Evolutionary conservation across 106 monocot genomes (phyloP).

Genomic region (Apostasia shenzhenica): DNA sequence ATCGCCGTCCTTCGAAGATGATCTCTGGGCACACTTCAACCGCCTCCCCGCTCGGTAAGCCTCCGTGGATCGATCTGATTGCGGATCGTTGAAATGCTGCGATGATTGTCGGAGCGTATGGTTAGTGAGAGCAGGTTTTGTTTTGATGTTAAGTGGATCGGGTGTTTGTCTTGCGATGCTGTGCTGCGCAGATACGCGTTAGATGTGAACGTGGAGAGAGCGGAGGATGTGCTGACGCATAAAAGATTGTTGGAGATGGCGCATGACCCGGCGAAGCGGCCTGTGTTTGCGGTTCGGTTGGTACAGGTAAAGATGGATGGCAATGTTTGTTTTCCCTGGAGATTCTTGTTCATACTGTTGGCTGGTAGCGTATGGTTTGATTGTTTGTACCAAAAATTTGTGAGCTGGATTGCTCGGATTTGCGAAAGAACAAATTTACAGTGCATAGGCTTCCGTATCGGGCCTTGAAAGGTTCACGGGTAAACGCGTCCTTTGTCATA

Average conservation of each 20-base stretch:
- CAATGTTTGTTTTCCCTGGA: background rate
- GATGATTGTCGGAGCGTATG: background rate
- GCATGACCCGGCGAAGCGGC: slow-evolving; percentile 52
- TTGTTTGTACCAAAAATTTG: background rate
- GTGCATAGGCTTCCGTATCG: background rate
- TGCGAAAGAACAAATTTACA: background rate
- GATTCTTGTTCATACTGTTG: background rate
- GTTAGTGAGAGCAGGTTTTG: background rate
- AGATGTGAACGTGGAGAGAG: slow-evolving; percentile 92
- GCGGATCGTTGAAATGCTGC: background rate
- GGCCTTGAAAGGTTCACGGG: background rate
- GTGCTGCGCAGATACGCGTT: slow-evolving; percentile 58
- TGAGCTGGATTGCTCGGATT: background rate
- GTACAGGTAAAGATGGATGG: slow-evolving; percentile 50
- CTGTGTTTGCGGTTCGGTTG: slow-evolving; percentile 63
- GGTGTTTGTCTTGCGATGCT: slow-evolving; percentile 6
- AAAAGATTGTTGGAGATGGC: slow-evolving; percentile 69
- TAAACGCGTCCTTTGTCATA: background rate
- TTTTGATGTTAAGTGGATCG: background rate
- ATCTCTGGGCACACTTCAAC: slow-evolving; percentile 84
- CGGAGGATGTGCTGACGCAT: slow-evolving; percentile 80
- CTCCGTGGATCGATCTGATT: background rate
- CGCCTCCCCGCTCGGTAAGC: slow-evolving; percentile 71
- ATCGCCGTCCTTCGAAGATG: slow-evolving; percentile 51
- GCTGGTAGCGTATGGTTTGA: background rate